Conservation (phyloP, 345 rosid species). For the Bruguiera parviflora region DNA sequence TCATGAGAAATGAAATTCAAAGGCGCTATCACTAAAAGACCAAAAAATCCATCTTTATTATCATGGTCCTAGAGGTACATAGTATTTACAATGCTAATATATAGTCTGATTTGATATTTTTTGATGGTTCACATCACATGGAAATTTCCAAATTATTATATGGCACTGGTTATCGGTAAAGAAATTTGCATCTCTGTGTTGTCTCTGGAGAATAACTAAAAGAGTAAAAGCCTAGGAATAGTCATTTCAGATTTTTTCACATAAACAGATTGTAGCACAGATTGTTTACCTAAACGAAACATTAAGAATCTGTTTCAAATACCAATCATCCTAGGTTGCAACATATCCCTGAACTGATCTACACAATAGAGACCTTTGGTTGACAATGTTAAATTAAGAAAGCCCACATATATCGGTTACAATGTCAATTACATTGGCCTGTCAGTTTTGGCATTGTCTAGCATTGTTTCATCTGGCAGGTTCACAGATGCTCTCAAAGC, state of each 20-base stretch:
- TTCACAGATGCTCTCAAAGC: neutral
- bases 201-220: neutral
- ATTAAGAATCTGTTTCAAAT: too few relatives aligned
- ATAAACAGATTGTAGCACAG: neutral
- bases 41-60: neutral
- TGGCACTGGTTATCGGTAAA: too few relatives aligned
- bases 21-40: neutral
- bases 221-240: neutral
- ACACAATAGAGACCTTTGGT: neutral
- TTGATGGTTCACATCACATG: neutral
- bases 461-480: neutral
- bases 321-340: too few relatives aligned
- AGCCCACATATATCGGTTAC: too few relatives aligned
- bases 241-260: neutral
- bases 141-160: neutral
- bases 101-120: neutral
- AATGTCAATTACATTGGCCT: neutral
- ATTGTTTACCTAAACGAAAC: too few relatives aligned
- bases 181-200: neutral
- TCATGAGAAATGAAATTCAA: constrained; percentile 13
- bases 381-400: neutral
- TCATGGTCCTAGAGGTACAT: neutral
- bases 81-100: neutral
- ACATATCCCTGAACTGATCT: neutral
- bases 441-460: neutral